phyloP scores from a whole-genome alignment of 2,329 filamentous ascomycete species.

The Aspergillus caelatus region DNA sequence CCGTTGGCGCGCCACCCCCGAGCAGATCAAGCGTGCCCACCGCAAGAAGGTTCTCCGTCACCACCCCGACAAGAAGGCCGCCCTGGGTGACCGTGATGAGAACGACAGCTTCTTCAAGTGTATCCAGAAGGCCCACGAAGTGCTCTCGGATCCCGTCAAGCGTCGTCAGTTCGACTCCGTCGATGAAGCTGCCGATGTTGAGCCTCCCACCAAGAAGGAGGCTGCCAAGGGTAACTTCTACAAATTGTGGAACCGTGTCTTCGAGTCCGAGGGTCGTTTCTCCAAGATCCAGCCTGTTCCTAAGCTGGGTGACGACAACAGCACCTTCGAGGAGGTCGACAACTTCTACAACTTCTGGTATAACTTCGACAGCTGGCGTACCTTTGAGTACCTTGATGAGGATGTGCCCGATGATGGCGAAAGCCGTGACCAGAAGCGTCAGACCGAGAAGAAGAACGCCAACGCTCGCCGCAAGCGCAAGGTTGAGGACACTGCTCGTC shows the following conservation, averaged over 20 bases:
- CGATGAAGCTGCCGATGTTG: conserved; percentile 88
- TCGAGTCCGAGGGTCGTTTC: conserved; percentile 91
- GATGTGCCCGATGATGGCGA: conserved; percentile 99
- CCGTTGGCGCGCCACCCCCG: conserved; percentile 88
- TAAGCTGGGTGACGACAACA: conserved; percentile 78
- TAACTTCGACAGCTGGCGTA: conserved; percentile 97
- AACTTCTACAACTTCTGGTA: conserved; percentile 99
- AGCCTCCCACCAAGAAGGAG: conserved; percentile 91
- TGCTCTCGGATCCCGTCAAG: conserved; percentile 88
- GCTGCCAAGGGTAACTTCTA: conserved; percentile 85
- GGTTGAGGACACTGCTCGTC: conserved; percentile 91
- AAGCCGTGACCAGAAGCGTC: conserved; percentile 97
- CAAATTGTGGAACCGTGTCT: conserved; percentile 89
- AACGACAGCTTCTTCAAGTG: conserved; percentile 99
- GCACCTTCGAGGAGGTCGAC: conserved; percentile 86
- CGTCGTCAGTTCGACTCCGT: conserved; percentile 96
- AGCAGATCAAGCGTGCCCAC: conserved; percentile 98
- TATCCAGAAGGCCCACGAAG: conserved; percentile 96
- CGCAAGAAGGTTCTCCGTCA: conserved; percentile 99
- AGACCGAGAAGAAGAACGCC: conserved; percentile 97
- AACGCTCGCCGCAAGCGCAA: conserved; percentile 99
- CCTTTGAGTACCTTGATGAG: conserved; percentile 98
- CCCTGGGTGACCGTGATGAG: conserved; percentile 77
- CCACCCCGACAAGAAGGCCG: conserved; percentile 98
- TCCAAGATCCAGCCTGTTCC: conserved; percentile 89